These are phyloP conservation scores for Andrographis paniculata DNA, from an alignment of 305 asterid species.

Conservation along the genomic window DNA sequence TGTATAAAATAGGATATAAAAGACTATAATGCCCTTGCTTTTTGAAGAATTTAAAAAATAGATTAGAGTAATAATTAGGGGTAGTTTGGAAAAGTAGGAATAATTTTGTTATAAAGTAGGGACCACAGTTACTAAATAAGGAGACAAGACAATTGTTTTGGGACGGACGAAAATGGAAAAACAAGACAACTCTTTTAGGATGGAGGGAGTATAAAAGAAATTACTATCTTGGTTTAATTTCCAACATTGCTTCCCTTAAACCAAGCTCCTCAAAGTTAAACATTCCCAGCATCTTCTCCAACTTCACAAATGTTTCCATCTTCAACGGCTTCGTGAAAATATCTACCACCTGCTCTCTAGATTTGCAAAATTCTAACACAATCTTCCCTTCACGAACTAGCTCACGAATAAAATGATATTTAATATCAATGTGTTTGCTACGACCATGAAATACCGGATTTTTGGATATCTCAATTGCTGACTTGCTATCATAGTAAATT, in stretches of 20 bases:
- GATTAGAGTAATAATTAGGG: no score
- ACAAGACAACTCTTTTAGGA: no score
- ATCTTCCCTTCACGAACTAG: background rate
- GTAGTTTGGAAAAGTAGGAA: no score
- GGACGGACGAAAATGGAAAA: no score
- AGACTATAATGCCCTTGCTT: no score
- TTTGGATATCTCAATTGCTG: background rate
- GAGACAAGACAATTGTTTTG: no score
- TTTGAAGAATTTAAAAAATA: no score
- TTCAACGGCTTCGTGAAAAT: background rate
- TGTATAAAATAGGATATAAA: no score
- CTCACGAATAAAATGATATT: background rate
- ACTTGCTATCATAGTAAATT: background rate
- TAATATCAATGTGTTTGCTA: background rate
- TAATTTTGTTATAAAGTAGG: no score
- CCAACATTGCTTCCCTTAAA: background rate
- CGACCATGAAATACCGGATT: background rate
- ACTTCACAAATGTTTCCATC: background rate
- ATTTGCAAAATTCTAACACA: background rate
- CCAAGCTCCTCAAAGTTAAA: background rate
- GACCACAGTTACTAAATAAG: no score
- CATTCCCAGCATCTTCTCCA: background rate
- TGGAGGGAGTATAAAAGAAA: no score
- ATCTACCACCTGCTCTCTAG: background rate
- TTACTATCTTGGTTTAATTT: no score